Base-by-base conservation (phyloP, 768 basidiomycete genomes). In the Suillus sp. region DNA sequence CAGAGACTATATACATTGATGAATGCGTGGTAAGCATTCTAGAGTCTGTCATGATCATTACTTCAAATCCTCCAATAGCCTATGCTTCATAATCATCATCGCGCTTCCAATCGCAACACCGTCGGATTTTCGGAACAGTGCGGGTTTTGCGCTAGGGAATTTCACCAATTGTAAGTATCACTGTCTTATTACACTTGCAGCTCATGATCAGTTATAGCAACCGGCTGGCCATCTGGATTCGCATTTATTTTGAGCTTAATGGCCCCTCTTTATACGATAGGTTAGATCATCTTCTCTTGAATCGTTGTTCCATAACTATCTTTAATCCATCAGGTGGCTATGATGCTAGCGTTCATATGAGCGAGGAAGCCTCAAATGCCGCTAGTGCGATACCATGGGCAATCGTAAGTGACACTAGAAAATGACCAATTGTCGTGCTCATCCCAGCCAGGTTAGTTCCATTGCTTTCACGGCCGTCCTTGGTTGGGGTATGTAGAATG, bases 31-130 rank as follows among this genome's bases (percentile, higher is more conserved):
- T 48, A 48, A 14, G 47, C 25, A 2, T 48, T 25, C 2, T 25
- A 25, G 22, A 25, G 14, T 25, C 14, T 7, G 13, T 48, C 22
- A 8, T 25, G 47, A 48, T 48, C 47, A 25, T 25, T 14, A 2
- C 22, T 48, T 25, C 5, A 25, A 48, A 25, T 25, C 22, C 2
- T 48, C 13, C 47, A 7, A 25, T 25, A 48, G 47, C 22, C 47
- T 61, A 11, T 63, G 62, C 47, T 30, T 63, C 16, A 78, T 78
- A 13, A 68, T 78, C 22, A 78, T 81, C 50, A 75, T 81, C 53
- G 80, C 78, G 16, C 68, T 81, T 0, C 80, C 80, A 70, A 73
- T 62, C 75, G 78, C 57, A 77, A 65, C 59, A 1, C 22, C 47
- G 8, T 7, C 47, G 1, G 47, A 48, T 48, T 8, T 7, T 48